Base-by-base conservation (phyloP, 805 yeast species). In the Sugiyamaella floridensis region DNA sequence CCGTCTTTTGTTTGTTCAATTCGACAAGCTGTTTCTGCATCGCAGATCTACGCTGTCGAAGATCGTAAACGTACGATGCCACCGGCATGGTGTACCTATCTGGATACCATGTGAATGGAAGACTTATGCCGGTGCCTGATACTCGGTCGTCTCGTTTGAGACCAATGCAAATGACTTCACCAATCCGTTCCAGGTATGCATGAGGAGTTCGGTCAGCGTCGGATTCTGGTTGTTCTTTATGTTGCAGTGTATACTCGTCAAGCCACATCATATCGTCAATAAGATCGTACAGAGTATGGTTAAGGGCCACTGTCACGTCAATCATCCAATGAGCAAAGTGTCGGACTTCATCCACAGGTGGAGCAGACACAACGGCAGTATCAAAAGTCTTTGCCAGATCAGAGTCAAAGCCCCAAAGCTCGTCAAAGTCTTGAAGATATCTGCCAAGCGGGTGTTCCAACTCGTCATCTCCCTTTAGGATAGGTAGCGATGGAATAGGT, bases 91-190 rank as follows among this genome's bases (percentile, higher is more conserved):
- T 32, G 49, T 61, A 62, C 22, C 65, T 46, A 26, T 55, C 59
- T 1, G 65, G 64, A 40, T 50, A 61, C 55, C 60, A 60, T 3
- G 43, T 49, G 1, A 48, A 16, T 2, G 58, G 58, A 4, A 58
- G 48, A 12, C 28, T 40, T 5, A 60, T 51, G 1, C 65, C 65
- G 6, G 58, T 50, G 1, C 63, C 64, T 2, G 61, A 55, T 12
- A 43, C 49, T 14, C 60, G 57, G 43, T 61, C 63, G n/a, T 60
- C 63, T 11, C 63, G 53, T 20, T 60, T 58, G n/a, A 62, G 40
- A 2, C 62, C 49, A 28, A 62, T 50, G 20, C 47, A 49, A 1
- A 61, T 32, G 7, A 60, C 53, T n/a, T 61, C 62, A 1, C 56
- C 55, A n/a, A 62, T 50, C 8, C 55, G 46, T n/a, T 43, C 42